Conservation (phyloP, 768 basidiomycete genomes). For the Amanita muscaria region DNA sequence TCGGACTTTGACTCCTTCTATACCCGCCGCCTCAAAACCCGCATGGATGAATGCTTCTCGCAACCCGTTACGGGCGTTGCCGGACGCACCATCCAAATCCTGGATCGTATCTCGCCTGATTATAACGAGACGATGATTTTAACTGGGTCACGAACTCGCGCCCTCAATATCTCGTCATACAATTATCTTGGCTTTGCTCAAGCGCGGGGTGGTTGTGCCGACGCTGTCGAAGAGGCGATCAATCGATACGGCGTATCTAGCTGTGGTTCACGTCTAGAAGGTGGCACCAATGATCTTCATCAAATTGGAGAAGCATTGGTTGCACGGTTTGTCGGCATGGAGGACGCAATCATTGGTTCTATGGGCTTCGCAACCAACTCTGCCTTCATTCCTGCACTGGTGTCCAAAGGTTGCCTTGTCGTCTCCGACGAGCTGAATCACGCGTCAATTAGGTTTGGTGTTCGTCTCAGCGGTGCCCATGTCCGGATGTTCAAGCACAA, state of each 20-base stretch:
- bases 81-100: slow-evolving; percentile 80
- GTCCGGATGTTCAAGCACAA: slow-evolving; percentile 97
- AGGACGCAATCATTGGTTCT: slow-evolving; percentile 83
- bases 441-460: slow-evolving; percentile 89
- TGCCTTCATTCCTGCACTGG: slow-evolving; percentile 86
- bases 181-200: slow-evolving; percentile 99
- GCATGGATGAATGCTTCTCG: slow-evolving; percentile 93
- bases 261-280: slow-evolving; percentile 72
- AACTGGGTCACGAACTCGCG: slow-evolving; percentile 76
- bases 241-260: slow-evolving; percentile 73
- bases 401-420: slow-evolving; percentile 84
- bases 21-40: slow-evolving; percentile 88
- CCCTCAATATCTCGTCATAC: slow-evolving; percentile 95
- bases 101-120: slow-evolving; percentile 79
- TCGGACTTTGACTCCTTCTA: slow-evolving; percentile 99
- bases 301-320: slow-evolving; percentile 75
- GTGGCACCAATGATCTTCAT: slow-evolving; percentile 84
- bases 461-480: slow-evolving; percentile 78
- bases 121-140: slow-evolving; percentile 70
- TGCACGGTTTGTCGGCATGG: slow-evolving; percentile 81
- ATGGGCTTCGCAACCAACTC: slow-evolving; percentile 98
- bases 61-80: slow-evolving; percentile 92
- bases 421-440: slow-evolving; percentile 98
- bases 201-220: slow-evolving; percentile 86
- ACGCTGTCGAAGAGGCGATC: slow-evolving; percentile 83